Evolutionary conservation across 1,284 basidiomycete genomes (phyloP).

Genomic region (Melampsora americana): DNA sequence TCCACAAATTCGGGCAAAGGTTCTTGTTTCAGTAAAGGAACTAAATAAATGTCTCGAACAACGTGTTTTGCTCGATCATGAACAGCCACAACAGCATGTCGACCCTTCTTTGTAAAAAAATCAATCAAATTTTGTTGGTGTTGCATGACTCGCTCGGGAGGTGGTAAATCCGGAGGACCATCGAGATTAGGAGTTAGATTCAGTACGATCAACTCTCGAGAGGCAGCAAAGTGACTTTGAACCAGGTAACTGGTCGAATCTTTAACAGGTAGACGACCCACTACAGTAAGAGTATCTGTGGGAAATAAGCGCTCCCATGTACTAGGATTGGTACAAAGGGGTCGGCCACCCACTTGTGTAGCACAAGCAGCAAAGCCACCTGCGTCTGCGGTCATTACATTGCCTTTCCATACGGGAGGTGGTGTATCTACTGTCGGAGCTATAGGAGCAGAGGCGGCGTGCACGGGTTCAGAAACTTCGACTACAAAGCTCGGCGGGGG

Average conservation of each 20-base stretch:
- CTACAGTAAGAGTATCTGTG: constrained; percentile 46
- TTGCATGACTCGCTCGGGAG: constrained; percentile 46
- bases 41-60: constrained; percentile 81
- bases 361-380: constrained; percentile 50
- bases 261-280: constrained; percentile 49
- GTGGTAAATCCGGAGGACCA: constrained; percentile 49
- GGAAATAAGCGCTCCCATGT: constrained; percentile 50
- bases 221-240: constrained; percentile 49
- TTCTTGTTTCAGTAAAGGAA: constrained; percentile 69
- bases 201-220: constrained; percentile 50
- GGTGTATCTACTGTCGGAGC: background rate
- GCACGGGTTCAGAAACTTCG: background rate
- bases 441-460: background rate
- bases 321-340: constrained; percentile 46
- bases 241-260: constrained; percentile 51
- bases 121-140: constrained; percentile 49
- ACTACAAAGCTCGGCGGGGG: constrained; percentile 2
- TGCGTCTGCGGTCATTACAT: constrained; percentile 50
- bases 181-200: constrained; percentile 48
- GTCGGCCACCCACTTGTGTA: constrained; percentile 50
- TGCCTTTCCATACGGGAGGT: constrained; percentile 49
- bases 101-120: constrained; percentile 48
- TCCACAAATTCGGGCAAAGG: constrained; percentile 79
- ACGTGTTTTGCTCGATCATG: constrained; percentile 46
- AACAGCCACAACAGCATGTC: constrained; percentile 50